Conservation (phyloP, 768 basidiomycete genomes). For the Phlebiopsis flavidoalba region DNA sequence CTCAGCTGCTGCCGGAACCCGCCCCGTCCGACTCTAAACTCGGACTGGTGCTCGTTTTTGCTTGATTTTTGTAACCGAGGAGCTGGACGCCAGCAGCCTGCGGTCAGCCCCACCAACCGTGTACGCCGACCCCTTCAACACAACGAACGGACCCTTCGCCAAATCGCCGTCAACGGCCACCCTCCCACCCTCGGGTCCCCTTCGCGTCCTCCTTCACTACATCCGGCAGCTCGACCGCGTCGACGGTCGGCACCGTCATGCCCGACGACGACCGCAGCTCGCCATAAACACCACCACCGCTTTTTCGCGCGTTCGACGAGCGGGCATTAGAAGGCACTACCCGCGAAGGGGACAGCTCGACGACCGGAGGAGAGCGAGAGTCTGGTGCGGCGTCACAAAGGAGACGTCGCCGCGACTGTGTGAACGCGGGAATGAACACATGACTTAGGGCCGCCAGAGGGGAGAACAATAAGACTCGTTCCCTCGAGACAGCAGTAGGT, state of each 20-base stretch:
- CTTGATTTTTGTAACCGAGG: not conserved
- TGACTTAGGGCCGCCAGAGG: not conserved
- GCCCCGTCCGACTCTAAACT: not conserved
- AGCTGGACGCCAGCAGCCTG: conserved; percentile 7
- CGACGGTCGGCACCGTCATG: not conserved
- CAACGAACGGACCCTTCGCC: conserved; percentile 9
- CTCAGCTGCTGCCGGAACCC: not conserved
- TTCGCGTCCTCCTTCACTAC: conserved; percentile 15
- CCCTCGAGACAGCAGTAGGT: not conserved
- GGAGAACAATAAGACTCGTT: conserved; percentile 10
- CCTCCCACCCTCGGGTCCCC: not conserved
- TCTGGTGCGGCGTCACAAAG: conserved; percentile 19
- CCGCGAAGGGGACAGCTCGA: conserved; percentile 19
- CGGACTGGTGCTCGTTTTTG: not conserved
- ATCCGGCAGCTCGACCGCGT: conserved; percentile 3
- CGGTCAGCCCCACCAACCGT: conserved; percentile 12
- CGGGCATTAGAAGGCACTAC: conserved; percentile 16
- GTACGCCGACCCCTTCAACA: conserved; percentile 10
- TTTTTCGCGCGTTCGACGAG: conserved; percentile 12
- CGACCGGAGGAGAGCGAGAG: conserved; percentile 26
- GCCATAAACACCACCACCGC: not conserved
- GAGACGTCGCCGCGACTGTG: conserved; percentile 15
- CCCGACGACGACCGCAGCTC: conserved; percentile 7
- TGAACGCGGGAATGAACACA: conserved; percentile 5
- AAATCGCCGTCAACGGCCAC: conserved; percentile 19